Evolutionary conservation across 2,329 filamentous ascomycete species (phyloP).

Genomic region (Dothideomycetes sp.): DNA sequence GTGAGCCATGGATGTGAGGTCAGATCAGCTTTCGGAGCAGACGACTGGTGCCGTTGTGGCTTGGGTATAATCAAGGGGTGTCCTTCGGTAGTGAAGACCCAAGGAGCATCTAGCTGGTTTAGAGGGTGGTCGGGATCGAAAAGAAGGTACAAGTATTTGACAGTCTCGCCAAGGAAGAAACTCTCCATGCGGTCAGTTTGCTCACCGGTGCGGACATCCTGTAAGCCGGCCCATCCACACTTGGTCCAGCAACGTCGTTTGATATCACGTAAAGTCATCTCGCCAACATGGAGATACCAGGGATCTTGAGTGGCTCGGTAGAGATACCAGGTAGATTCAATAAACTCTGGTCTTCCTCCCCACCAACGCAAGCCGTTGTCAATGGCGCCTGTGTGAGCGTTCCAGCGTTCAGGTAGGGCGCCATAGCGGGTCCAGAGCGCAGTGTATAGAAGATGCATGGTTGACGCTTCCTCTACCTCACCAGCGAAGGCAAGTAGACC

Average conservation of each 20-base stretch:
- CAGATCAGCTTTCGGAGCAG: background rate
- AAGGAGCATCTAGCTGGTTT: slow-evolving; percentile 75
- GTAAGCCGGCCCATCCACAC: slow-evolving; percentile 85
- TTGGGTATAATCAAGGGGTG: slow-evolving; percentile 79
- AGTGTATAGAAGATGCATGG: slow-evolving; percentile 81
- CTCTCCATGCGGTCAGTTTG: slow-evolving; percentile 95
- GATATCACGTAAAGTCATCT: slow-evolving; percentile 89
- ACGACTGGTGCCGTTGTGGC: slow-evolving; percentile 8
- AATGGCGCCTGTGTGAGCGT: slow-evolving; percentile 68
- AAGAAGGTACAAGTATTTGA: slow-evolving; percentile 88
- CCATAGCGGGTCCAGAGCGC: slow-evolving; percentile 91
- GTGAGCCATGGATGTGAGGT: background rate
- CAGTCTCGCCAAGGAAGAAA: slow-evolving; percentile 93
- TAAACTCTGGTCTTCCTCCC: slow-evolving; percentile 90
- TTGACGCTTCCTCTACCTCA: slow-evolving; percentile 80
- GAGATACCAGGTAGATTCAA: slow-evolving; percentile 94
- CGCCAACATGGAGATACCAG: slow-evolving; percentile 91
- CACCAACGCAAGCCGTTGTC: slow-evolving; percentile 88
- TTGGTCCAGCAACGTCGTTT: slow-evolving; percentile 76
- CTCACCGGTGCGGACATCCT: slow-evolving; percentile 54
- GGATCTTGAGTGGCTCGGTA: slow-evolving; percentile 88
- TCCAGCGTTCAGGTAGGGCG: slow-evolving; percentile 92
- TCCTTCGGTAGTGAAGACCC: slow-evolving; percentile 92
- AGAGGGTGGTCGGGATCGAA: slow-evolving; percentile 80
- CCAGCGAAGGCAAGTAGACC: slow-evolving; percentile 78